A percentile compares a stretch with the other conserved stretches of the same genome.
These are phyloP conservation scores for Austroboletus eburneus DNA, from an alignment of 768 basidiomycete species.

Conservation along the genomic window DNA sequence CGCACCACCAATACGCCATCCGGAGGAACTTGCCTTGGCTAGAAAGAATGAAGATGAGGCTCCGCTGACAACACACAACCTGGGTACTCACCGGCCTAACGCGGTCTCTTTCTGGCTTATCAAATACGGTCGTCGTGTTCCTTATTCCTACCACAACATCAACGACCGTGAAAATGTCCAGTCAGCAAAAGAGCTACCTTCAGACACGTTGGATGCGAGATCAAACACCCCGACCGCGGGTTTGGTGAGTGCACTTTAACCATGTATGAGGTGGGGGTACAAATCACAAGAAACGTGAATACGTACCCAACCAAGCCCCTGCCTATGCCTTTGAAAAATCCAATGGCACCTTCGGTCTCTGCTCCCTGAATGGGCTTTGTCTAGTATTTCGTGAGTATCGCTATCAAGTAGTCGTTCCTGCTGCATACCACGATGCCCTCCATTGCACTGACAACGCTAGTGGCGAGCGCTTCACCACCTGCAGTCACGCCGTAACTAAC, in stretches of 20 bases:
- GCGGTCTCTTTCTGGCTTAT: constrained; percentile 84
- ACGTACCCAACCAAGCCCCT: constrained; percentile 89
- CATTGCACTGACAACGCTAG: constrained; percentile 90
- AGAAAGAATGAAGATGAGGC: constrained; percentile 1
- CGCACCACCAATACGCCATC: constrained; percentile 87
- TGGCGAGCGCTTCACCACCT: constrained; percentile 91
- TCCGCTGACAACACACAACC: constrained; percentile 1
- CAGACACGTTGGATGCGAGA: constrained; percentile 89
- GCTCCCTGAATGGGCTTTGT: constrained; percentile 98
- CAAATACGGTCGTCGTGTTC: constrained; percentile 98
- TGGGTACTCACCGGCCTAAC: constrained; percentile 60
- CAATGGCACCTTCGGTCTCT: constrained; percentile 87
- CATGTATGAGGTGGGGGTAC: neutral
- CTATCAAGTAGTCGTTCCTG: constrained; percentile 4
- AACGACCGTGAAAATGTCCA: constrained; percentile 1
- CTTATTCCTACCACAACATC: constrained; percentile 67
- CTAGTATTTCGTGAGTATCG: constrained; percentile 37
- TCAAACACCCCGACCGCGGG: constrained; percentile 97
- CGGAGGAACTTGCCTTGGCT: constrained; percentile 82
- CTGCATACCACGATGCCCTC: constrained; percentile 83
- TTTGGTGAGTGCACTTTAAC: constrained; percentile 80
- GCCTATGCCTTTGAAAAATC: constrained; percentile 97
- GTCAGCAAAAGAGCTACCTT: constrained; percentile 50
- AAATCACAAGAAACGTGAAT: neutral
- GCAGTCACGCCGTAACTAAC: constrained; percentile 90